Conservation (phyloP, 2,329 filamentous ascomycete species). For the Dothistroma pini region DNA sequence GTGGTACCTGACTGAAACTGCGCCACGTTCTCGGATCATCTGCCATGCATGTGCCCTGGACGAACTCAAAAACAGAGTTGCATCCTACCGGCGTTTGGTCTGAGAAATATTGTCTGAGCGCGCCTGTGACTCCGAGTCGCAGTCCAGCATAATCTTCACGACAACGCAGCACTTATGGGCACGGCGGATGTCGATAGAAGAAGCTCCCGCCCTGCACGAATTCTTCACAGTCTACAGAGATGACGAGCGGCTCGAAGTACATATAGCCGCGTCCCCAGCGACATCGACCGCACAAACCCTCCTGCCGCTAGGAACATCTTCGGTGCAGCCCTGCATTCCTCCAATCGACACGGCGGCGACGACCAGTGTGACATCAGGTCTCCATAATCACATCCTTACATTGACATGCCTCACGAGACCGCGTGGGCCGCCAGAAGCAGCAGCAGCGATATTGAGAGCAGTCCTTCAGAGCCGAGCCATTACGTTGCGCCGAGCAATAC, state of each 20-base stretch:
- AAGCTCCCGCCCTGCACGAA: not conserved
- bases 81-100: not conserved
- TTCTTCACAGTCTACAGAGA: not conserved
- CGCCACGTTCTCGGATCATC: not conserved
- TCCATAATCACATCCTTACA: not conserved
- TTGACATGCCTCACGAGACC: constrained; percentile 4
- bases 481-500: not conserved
- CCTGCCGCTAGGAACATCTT: not conserved
- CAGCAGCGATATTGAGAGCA: not conserved
- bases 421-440: not conserved
- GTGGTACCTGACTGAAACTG: not conserved
- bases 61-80: not conserved
- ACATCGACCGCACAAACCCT: too few relatives aligned
- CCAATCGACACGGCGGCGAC: constrained; percentile 3
- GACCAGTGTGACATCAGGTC: constrained; percentile 1
- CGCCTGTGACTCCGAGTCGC: not conserved
- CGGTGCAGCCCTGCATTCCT: not conserved
- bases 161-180: not conserved
- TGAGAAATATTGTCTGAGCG: not conserved
- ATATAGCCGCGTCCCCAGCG: not conserved
- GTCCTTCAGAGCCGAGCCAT: not conserved
- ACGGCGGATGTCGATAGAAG: not conserved
- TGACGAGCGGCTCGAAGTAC: not conserved
- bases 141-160: not conserved
- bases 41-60: constrained; percentile 1